These are phyloP conservation scores for Rhizopus delemar DNA, from an alignment of 371 early-diverging fungal species.

Conservation along the genomic window DNA sequence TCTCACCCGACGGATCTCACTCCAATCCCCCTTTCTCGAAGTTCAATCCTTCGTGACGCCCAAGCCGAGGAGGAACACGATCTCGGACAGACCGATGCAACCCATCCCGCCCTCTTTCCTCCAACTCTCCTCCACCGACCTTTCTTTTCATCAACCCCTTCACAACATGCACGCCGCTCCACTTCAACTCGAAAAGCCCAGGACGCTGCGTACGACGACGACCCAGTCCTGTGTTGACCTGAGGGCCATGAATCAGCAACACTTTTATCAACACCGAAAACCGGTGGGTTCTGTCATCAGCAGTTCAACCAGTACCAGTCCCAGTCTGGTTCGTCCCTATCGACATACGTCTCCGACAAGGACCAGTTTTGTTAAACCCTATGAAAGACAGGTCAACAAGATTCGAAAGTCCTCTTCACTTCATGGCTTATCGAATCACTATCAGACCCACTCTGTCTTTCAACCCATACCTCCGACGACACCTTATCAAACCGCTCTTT, in stretches of 20 bases:
- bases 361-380: not conserved
- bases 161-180: slow-evolving; percentile 28
- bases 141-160: slow-evolving; percentile 25
- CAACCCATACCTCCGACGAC: not conserved
- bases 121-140: not conserved
- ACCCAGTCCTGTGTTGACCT: slow-evolving; percentile 30
- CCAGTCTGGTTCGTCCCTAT: slow-evolving; percentile 1
- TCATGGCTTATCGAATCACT: slow-evolving; percentile 19
- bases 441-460: slow-evolving; percentile 9
- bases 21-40: slow-evolving; percentile 39
- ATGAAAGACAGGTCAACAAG: not conserved
- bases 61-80: slow-evolving; percentile 20
- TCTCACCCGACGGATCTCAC: slow-evolving; percentile 28
- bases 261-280: slow-evolving; percentile 20
- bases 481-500: slow-evolving; percentile 17
- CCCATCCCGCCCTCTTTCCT: not conserved
- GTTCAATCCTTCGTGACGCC: slow-evolving; percentile 3
- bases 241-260: slow-evolving; percentile 17
- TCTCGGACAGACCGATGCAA: slow-evolving; percentile 11
- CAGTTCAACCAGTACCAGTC: not conserved
- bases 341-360: slow-evolving; percentile 7
- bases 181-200: slow-evolving; percentile 5
- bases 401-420: slow-evolving; percentile 18
- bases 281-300: slow-evolving; percentile 18
- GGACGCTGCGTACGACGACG: not conserved